Evolutionary conservation across 139 green algal genomes (phyloP), one percentile per base, ranked within the genome.

Genomic region (Tetradesmus obliquus): DNA sequence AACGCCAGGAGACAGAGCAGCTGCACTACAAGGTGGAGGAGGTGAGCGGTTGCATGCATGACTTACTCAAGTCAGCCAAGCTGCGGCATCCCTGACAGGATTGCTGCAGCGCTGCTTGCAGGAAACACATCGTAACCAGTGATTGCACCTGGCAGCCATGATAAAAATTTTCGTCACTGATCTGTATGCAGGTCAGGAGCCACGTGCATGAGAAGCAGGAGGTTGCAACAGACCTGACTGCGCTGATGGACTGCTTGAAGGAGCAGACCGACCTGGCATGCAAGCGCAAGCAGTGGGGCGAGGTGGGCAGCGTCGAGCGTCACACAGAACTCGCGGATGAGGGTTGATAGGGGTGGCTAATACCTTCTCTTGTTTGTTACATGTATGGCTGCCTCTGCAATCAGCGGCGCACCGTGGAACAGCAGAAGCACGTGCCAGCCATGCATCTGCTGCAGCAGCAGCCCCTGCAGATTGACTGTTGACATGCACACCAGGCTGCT

Each of bases 201-300:
- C 71, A 71, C 5, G 66, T 90, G 51, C 76, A 84, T 6, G 53
- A 54, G 19, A 55, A 83, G 2, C 71, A 90, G 71, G 86, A 90
- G 55, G 20, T 60, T 54, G 12, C 19, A 6, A 53, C 80, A 17
- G 71, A 90, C 22, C 51, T 83, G 2, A 32, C 7, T 24, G 71
- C 53, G 2, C 5, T 90, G 5, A 19, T 71, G 51, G 5, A 83
- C 1, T 90, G 86, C 53, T 10, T 69, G 53, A 83, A 55, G 19
- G 13, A 84, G 22, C 86, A 90, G 24, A 55, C 51, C 5, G 3
- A 58, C 10, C 71, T 54, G 5, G 86, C 86, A 53, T 3, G 3
- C 13, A 45, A 9, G 5, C 51, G 71, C 3, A 90, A 71, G 71
- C 51, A 84, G 53, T 17, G 22, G 45, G 15, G 79, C 55, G 71